Conservation (phyloP, 2,329 filamentous ascomycete species). For the Trichoderma sp. region DNA sequence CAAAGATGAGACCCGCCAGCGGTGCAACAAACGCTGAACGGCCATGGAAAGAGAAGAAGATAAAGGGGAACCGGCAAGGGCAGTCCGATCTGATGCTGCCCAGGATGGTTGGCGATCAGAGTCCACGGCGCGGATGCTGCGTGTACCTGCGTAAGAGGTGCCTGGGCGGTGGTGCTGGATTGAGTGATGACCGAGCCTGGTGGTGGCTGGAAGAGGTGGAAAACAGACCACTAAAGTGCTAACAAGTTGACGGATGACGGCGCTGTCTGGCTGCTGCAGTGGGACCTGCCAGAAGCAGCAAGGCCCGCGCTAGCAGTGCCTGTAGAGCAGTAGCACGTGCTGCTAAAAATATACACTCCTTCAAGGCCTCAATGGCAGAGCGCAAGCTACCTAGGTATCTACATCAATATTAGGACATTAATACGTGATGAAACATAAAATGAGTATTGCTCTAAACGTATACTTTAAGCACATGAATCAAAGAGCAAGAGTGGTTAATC, state of each 20-base stretch:
- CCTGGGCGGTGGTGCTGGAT: background rate
- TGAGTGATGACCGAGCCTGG: background rate
- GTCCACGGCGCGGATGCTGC: background rate
- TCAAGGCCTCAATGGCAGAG: background rate
- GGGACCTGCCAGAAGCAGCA: background rate
- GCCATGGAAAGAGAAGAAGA: conserved; percentile 11
- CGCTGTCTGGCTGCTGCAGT: background rate
- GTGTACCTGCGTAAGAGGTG: background rate
- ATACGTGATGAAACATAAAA: background rate
- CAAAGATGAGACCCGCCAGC: conserved; percentile 26
- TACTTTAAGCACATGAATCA: background rate
- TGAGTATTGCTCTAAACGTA: background rate
- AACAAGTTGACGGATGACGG: background rate
- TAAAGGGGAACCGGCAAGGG: background rate
- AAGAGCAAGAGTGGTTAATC: background rate
- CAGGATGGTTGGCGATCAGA: background rate
- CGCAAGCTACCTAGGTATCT: no score
- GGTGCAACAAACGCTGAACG: conserved; percentile 8
- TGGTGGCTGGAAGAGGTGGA: background rate
- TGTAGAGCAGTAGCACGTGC: background rate
- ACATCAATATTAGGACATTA: background rate
- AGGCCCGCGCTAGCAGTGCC: background rate
- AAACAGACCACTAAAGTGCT: background rate
- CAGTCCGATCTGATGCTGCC: background rate
- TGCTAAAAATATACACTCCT: background rate